Evolutionary conservation across 441 rosid species (phyloP), one percentile per base, ranked within the genome.

Genomic region (Corymbia citriodora): DNA sequence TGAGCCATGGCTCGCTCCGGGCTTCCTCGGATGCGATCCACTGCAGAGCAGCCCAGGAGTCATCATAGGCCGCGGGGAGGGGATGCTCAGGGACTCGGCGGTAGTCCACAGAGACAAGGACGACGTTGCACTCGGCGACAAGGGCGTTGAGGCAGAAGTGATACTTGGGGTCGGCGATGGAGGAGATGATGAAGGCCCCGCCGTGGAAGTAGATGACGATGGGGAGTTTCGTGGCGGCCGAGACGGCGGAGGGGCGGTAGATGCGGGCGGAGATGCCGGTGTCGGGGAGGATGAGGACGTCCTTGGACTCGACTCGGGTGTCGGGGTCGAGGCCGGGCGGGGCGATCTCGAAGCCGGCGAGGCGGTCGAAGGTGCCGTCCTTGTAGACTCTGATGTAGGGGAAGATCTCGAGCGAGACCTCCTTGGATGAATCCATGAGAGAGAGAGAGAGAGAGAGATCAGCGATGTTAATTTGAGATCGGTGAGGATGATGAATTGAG

Each of bases 141-240:
- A 96, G 92, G 88, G 92, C 92, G 94, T 97, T 96, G 91, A 96
- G 92, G 92, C 93, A 91, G 81, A 74, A 88, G 55, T 97, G 99
- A 96, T 96, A 97, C 87, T 27, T 85, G 50, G 97, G 97, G 57
- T 93, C 93, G 12, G 96, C 93, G 0, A 93, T 31, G 15, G 99
- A 95, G 18, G 96, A 52, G 59, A 96, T 91, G 91, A 93, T 92
- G 91, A 97, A 96, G 25, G 94, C 99, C 13, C 99, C 99, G 3
- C 99, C 99, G 29, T 97, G 99, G 79, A 94, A 94, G 92, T 97
- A 97, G 55, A 97, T 88, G 45, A 94, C 93, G 9, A 97, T 92
- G 10, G 99, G 99, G 83, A 97, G 96, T 87, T 96, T 96, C 33
- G 92, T 89, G 45, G 88, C 83, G 8, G 88, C 8, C 9, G 74